Percentiles rank a stretch among this genome's conserved stretches.
These are phyloP conservation scores for Pestalotiopsis sp. DNA, from an alignment of 2,329 filamentous ascomycete species.

Conservation along the genomic window DNA sequence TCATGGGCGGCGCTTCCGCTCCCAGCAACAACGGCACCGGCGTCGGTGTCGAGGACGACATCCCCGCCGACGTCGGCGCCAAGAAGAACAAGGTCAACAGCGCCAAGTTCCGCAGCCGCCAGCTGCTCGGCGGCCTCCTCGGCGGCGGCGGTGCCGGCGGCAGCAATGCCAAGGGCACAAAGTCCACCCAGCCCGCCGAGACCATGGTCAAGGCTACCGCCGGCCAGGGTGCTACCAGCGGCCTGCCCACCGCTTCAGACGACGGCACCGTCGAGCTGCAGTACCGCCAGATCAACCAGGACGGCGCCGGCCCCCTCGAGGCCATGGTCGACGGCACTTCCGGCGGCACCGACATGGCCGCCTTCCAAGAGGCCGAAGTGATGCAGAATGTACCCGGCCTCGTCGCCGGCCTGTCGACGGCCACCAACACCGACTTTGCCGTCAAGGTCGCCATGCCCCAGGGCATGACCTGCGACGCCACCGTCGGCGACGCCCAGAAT, in stretches of 20 bases:
- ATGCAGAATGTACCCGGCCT: conserved; percentile 64
- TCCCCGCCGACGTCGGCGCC: conserved; percentile 27
- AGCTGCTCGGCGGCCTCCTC: conserved; percentile 32
- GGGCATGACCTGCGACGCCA: conserved; percentile 68
- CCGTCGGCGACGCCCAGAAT: conserved; percentile 59
- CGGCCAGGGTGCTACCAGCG: conserved; percentile 54
- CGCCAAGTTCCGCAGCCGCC: conserved; percentile 24
- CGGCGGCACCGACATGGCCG: conserved; percentile 60
- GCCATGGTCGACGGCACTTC: conserved; percentile 65
- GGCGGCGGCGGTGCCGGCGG: conserved; percentile 32
- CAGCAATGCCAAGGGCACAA: conserved; percentile 42
- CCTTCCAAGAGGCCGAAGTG: conserved; percentile 63
- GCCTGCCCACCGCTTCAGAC: conserved; percentile 63
- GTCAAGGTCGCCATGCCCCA: conserved; percentile 67
- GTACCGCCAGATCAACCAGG: conserved; percentile 73
- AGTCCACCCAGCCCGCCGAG: conserved; percentile 48
- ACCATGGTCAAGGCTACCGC: conserved; percentile 55
- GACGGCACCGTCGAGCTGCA: conserved; percentile 65
- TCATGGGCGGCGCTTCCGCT: conserved; percentile 54
- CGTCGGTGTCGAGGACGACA: conserved; percentile 47
- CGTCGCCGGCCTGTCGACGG: conserved; percentile 60
- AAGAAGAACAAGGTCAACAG: conserved; percentile 22
- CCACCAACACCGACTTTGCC: conserved; percentile 66
- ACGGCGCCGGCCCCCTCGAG: conserved; percentile 66
- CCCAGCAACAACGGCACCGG: conserved; percentile 42